phyloP scores from a whole-genome alignment of 1,284 basidiomycete species.

The Cutaneotrichosporon sp. region DNA sequence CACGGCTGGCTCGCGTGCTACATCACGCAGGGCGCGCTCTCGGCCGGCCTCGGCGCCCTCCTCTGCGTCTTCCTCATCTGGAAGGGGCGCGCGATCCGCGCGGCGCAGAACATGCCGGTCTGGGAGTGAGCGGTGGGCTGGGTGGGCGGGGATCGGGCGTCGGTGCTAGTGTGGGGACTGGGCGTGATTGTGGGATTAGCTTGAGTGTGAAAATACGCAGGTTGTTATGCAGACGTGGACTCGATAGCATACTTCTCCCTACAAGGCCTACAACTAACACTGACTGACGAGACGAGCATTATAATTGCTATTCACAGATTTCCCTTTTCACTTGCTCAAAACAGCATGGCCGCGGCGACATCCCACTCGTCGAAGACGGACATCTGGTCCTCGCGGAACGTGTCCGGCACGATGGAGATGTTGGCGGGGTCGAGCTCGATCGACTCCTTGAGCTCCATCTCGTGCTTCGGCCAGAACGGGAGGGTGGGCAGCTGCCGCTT shows the following conservation, averaged over 20 bases:
- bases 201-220: too few relatives aligned
- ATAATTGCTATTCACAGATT: too few relatives aligned
- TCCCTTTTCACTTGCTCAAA: too few relatives aligned
- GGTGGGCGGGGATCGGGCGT: too few relatives aligned
- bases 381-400: slow-evolving; percentile 39
- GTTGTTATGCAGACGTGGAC: too few relatives aligned
- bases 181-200: too few relatives aligned
- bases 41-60: slow-evolving; percentile 27
- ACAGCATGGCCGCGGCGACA: not conserved
- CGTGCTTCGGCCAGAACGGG: slow-evolving; percentile 42
- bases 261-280: not conserved
- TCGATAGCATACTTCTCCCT: too few relatives aligned
- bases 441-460: slow-evolving; percentile 29
- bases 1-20: slow-evolving; percentile 37
- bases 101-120: slow-evolving; percentile 35
- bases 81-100: slow-evolving; percentile 32
- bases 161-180: too few relatives aligned
- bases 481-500: too few relatives aligned
- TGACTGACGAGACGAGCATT: too few relatives aligned
- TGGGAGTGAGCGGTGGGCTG: not conserved
- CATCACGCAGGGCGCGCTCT: slow-evolving; percentile 41
- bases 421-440: slow-evolving; percentile 34
- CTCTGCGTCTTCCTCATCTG: slow-evolving; percentile 35
- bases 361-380: slow-evolving; percentile 31
- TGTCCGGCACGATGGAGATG: slow-evolving; percentile 39